Conservation (phyloP, 176 grass and related monocot genomes). For the Aechmea fasciata region DNA sequence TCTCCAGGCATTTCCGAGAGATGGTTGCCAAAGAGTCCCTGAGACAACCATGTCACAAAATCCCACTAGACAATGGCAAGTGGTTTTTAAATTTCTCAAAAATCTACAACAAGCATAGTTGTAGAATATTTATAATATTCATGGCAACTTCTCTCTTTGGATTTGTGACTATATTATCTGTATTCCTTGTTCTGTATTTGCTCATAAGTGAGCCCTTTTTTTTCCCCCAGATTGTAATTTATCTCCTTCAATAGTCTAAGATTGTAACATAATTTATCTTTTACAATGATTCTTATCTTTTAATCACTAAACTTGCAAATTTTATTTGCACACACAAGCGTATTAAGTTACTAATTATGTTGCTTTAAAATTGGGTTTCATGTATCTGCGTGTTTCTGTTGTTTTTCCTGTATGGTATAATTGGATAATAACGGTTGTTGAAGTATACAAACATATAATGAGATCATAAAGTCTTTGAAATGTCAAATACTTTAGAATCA, state of each 20-base stretch:
- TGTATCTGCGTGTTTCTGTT: not conserved
- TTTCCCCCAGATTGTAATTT: no score
- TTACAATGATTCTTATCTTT: no score
- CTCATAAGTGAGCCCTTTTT: no score
- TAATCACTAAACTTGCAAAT: no score
- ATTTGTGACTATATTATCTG: not conserved
- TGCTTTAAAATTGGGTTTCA: not conserved
- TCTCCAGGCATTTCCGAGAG: slow-evolving; percentile 60
- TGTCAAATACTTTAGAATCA: not conserved
- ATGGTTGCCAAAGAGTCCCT: slow-evolving; percentile 20
- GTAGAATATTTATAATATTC: not conserved
- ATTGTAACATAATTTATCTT: no score
- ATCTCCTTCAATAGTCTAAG: no score
- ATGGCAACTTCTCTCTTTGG: not conserved
- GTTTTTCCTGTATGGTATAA: not conserved
- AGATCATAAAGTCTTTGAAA: not conserved
- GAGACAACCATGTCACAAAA: slow-evolving; percentile 9
- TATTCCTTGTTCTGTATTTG: not conserved
- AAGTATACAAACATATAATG: not conserved
- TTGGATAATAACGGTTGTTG: not conserved
- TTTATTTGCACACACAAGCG: no score
- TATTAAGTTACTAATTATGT: no score
- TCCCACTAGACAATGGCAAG: slow-evolving; percentile 28
- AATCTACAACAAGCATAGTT: not conserved
- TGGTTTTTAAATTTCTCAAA: not conserved